Conservation (phyloP, 805 yeast genomes). For the Saccharomyces mikatae region DNA sequence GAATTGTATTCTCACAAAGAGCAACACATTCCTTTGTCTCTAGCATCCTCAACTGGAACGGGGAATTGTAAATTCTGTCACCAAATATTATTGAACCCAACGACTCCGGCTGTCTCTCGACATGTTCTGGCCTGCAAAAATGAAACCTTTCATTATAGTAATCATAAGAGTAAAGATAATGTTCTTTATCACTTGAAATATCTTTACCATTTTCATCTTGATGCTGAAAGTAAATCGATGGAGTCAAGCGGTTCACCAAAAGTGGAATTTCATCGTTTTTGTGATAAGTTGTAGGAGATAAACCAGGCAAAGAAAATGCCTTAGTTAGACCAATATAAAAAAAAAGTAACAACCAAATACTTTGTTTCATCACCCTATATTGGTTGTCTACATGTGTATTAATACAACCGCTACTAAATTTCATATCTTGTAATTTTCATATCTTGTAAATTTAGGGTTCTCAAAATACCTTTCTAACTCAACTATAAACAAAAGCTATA, state of each 20-base stretch:
- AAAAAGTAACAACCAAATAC: conserved; percentile 1
- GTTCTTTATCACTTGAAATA: conserved; percentile 36
- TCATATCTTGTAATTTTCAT: not conserved
- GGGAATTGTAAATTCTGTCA: conserved; percentile 90
- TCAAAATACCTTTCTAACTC: not conserved
- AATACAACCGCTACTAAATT: not conserved
- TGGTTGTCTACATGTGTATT: not conserved
- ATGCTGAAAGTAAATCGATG: conserved; percentile 45
- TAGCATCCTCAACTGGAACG: conserved; percentile 73
- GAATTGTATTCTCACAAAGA: conserved; percentile 54
- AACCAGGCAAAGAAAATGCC: conserved; percentile 90
- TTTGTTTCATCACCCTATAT: not conserved
- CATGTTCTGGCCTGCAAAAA: conserved; percentile 62
- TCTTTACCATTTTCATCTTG: conserved; percentile 33
- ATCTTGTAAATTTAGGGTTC: not conserved
- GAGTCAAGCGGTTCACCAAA: conserved; percentile 84
- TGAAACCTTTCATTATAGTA: conserved; percentile 78
- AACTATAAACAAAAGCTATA: not conserved
- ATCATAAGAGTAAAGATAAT: conserved; percentile 65
- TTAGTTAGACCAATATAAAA: conserved; percentile 5
- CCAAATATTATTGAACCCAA: conserved; percentile 92
- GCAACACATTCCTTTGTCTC: conserved; percentile 57
- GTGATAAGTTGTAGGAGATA: conserved; percentile 84
- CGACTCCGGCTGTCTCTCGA: conserved; percentile 69
- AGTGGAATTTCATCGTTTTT: conserved; percentile 67